Conservation (phyloP, 2,329 filamentous ascomycete genomes). For the Elsinoe necatrix region DNA sequence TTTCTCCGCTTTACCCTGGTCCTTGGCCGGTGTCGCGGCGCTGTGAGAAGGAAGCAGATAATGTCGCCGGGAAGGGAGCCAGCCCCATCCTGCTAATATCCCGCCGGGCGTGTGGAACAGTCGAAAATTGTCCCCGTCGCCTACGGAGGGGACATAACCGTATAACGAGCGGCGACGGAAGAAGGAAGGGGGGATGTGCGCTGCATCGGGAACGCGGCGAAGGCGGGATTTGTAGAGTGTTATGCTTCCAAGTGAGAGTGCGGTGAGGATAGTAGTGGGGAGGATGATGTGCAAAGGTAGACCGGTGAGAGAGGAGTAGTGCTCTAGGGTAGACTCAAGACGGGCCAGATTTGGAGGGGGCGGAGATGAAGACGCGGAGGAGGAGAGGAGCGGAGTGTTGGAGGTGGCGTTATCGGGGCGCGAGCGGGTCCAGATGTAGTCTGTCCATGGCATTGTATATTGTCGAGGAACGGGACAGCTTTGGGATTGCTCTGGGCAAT, state of each 20-base stretch:
- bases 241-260: conserved; percentile 46
- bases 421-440: conserved; percentile 7
- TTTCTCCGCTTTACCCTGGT: background rate
- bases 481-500: background rate
- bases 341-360: background rate
- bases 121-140: conserved; percentile 93
- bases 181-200: conserved; percentile 63
- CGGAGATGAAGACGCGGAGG: background rate
- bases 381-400: background rate
- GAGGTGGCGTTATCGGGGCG: background rate
- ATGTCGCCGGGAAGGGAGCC: conserved; percentile 21
- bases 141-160: conserved; percentile 83
- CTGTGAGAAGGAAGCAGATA: background rate
- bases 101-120: conserved; percentile 94
- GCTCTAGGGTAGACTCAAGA: background rate
- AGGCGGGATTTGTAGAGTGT: conserved; percentile 63
- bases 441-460: conserved; percentile 15
- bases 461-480: background rate
- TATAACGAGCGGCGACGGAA: conserved; percentile 68
- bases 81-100: conserved; percentile 74
- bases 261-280: conserved; percentile 44
- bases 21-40: background rate
- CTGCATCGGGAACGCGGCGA: conserved; percentile 70
- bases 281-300: conserved; percentile 18
- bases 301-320: background rate